A percentile compares a stretch with the other conserved stretches of the same genome.
Evolutionary conservation across 179 eudicot species (phyloP).

Genomic region (Camellia oleifera): DNA sequence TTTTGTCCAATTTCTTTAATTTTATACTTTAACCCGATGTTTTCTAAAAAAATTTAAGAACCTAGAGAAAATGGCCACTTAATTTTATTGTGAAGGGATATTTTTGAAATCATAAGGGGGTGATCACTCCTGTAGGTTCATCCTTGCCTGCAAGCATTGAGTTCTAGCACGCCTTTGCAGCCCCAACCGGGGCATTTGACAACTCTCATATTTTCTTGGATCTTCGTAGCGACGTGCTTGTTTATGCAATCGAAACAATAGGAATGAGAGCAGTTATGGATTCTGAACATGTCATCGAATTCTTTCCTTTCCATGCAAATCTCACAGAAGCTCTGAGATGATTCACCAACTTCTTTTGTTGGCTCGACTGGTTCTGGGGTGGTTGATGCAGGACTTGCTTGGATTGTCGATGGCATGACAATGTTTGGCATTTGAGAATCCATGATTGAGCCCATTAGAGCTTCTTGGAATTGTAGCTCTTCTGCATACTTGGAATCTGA

Average conservation of each 20-base stretch:
- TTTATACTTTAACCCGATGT: too few relatives aligned
- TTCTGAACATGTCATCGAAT: conserved; percentile 27
- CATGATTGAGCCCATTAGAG: conserved; percentile 19
- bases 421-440: background rate
- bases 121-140: too few relatives aligned
- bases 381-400: background rate
- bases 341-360: conserved; percentile 23
- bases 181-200: conserved; percentile 32
- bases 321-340: conserved; percentile 31
- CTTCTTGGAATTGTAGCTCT: conserved; percentile 43
- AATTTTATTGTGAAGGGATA: too few relatives aligned
- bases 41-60: too few relatives aligned
- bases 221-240: conserved; percentile 28
- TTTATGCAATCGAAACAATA: conserved; percentile 36
- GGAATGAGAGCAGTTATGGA: conserved; percentile 23
- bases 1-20: too few relatives aligned
- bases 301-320: conserved; percentile 43
- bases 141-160: conserved; percentile 12
- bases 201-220: conserved; percentile 21
- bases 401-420: background rate
- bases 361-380: background rate
- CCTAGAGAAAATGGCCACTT: too few relatives aligned
- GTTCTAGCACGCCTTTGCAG: conserved; percentile 27
- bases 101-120: too few relatives aligned
- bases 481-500: conserved; percentile 37